These are phyloP conservation scores for Cladosporium velox DNA, from an alignment of 2,329 filamentous ascomycete genomes.

Conservation along the genomic window DNA sequence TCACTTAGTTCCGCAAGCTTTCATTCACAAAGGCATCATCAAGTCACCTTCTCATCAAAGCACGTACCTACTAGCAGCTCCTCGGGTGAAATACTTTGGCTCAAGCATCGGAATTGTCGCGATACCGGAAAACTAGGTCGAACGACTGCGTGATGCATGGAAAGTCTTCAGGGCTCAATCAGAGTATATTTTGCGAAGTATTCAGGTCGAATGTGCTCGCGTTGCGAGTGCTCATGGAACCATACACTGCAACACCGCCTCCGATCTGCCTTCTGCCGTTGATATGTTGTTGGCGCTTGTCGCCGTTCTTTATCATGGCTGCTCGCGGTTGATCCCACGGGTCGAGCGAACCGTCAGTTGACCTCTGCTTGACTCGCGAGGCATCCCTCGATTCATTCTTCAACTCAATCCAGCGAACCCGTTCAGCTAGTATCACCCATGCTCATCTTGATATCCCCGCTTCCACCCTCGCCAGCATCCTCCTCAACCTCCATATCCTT, in stretches of 20 bases:
- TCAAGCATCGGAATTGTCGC: no score
- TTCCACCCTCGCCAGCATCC: conserved; percentile 10
- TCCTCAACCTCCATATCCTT: conserved; percentile 18
- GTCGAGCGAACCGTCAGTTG: not conserved
- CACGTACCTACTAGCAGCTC: no score
- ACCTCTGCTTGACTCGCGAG: not conserved
- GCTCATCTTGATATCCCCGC: conserved; percentile 20
- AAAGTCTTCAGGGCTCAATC: no score
- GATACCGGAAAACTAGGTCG: no score
- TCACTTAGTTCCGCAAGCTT: no score
- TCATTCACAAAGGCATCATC: no score
- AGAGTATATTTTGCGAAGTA: not conserved
- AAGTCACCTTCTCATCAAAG: no score
- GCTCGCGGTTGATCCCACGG: not conserved
- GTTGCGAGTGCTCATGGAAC: no score
- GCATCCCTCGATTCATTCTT: not conserved
- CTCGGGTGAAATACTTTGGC: no score
- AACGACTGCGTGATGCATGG: no score
- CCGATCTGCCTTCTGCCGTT: not conserved
- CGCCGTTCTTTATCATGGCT: not conserved
- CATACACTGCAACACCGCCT: not conserved
- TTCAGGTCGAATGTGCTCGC: no score
- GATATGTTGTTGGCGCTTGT: not conserved
- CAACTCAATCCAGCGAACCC: not conserved
- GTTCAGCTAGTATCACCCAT: conserved; percentile 19